These are phyloP conservation scores for Leptographium flavum DNA, from an alignment of 2,329 filamentous ascomycete genomes.

Conservation along the genomic window DNA sequence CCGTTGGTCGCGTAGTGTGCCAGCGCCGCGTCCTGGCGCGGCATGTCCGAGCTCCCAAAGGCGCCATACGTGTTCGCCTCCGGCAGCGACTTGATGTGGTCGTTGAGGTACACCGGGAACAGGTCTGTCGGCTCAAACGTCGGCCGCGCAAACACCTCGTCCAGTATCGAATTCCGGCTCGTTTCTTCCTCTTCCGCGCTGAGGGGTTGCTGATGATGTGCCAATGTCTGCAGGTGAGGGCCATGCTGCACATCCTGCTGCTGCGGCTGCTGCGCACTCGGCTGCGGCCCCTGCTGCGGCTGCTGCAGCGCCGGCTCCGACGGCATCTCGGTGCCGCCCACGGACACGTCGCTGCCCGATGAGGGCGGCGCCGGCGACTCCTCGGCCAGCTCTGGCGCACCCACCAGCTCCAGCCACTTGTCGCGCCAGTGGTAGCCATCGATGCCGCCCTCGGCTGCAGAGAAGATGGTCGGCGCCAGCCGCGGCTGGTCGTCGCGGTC, in stretches of 20 bases:
- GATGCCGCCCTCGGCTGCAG: conserved; percentile 29
- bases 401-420: conserved; percentile 36
- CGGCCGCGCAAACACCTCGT: conserved; percentile 23
- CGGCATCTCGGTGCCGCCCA: neutral
- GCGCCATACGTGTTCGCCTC: conserved; percentile 3
- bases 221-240: conserved; percentile 3
- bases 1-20: conserved; percentile 4
- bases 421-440: conserved; percentile 33
- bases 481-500: conserved; percentile 33
- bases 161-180: conserved; percentile 14
- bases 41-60: conserved; percentile 8
- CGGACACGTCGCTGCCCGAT: neutral
- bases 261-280: conserved; percentile 1
- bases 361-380: neutral
- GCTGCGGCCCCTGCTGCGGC: neutral
- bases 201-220: neutral
- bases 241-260: neutral
- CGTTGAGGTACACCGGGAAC: conserved; percentile 14
- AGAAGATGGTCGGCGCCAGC: conserved; percentile 29
- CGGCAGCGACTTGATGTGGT: conserved; percentile 5
- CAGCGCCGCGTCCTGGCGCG: conserved; percentile 10
- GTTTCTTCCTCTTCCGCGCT: neutral
- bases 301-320: neutral
- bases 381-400: conserved; percentile 12
- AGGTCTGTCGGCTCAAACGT: conserved; percentile 22